phyloP scores from a whole-genome alignment of 2,329 filamentous ascomycete genomes.

The Polytolypa hystricis region DNA sequence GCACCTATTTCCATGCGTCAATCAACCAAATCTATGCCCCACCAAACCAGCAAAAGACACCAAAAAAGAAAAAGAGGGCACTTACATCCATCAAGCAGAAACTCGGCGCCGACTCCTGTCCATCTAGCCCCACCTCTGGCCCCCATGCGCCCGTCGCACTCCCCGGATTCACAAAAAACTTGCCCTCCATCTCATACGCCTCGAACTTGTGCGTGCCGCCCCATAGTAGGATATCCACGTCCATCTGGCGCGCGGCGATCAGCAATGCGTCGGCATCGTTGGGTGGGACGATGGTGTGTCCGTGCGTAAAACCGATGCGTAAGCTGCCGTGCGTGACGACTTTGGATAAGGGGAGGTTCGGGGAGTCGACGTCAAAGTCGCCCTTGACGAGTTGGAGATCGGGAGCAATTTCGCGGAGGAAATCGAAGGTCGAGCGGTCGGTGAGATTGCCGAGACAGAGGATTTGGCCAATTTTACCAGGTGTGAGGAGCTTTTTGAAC shows the following conservation, averaged over 20 bases:
- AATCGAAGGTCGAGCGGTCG: slow-evolving; percentile 69
- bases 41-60: not conserved
- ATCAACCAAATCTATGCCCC: slow-evolving; percentile 5
- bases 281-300: slow-evolving; percentile 57
- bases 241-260: slow-evolving; percentile 60
- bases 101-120: slow-evolving; percentile 70
- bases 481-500: slow-evolving; percentile 78
- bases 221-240: slow-evolving; percentile 59
- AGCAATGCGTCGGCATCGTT: slow-evolving; percentile 55
- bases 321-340: slow-evolving; percentile 59
- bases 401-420: slow-evolving; percentile 62
- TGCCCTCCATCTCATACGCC: slow-evolving; percentile 60
- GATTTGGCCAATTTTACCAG: slow-evolving; percentile 72
- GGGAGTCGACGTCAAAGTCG: slow-evolving; percentile 58
- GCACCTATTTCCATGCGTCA: slow-evolving; percentile 49
- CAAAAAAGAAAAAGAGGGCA: slow-evolving; percentile 19
- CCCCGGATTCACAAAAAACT: slow-evolving; percentile 61
- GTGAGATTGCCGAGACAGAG: slow-evolving; percentile 72
- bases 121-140: slow-evolving; percentile 46
- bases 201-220: slow-evolving; percentile 60
- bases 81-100: slow-evolving; percentile 97
- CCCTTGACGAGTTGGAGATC: slow-evolving; percentile 61
- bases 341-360: slow-evolving; percentile 53
- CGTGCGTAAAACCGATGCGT: slow-evolving; percentile 60
- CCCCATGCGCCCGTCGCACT: slow-evolving; percentile 57